Percentiles rank a stretch among this genome's conserved stretches.
Evolutionary conservation across 202 grass and related monocot species (phyloP).

Genomic region (Setaria viridis): DNA sequence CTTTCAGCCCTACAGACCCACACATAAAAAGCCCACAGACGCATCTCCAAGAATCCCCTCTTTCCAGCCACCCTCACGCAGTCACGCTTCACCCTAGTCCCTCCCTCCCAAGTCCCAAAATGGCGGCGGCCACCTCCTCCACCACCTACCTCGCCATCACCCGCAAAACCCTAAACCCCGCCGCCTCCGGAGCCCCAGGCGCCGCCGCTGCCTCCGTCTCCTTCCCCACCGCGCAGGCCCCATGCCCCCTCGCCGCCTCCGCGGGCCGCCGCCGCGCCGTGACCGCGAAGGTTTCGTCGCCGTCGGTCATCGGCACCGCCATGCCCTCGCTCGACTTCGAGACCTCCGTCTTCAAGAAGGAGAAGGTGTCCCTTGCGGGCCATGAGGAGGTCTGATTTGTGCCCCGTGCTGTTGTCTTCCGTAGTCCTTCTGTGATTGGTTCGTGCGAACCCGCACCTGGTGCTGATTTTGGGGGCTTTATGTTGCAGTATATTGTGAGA

Average conservation of each 20-base stretch:
- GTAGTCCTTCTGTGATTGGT: background rate
- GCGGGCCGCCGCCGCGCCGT: constrained; percentile 27
- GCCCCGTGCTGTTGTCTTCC: background rate
- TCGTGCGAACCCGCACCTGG: background rate
- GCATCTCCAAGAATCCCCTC: background rate
- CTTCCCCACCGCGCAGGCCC: constrained; percentile 28
- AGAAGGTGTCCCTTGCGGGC: constrained; percentile 75
- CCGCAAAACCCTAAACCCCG: constrained; percentile 55
- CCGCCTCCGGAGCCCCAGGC: constrained; percentile 43
- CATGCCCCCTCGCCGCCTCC: constrained; percentile 46
- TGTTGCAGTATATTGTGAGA: constrained; percentile 77
- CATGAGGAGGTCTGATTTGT: constrained; percentile 65
- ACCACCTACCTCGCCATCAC: constrained; percentile 33
- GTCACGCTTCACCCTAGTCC: constrained; percentile 17
- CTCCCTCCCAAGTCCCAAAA: constrained; percentile 5
- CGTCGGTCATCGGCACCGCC: constrained; percentile 45
- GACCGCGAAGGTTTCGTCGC: constrained; percentile 53
- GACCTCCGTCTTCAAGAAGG: constrained; percentile 85
- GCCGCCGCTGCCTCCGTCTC: constrained; percentile 43
- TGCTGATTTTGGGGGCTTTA: constrained; percentile 14
- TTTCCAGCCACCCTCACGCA: constrained; percentile 19
- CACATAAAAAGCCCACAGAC: constrained; percentile 32
- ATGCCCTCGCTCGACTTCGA: constrained; percentile 74
- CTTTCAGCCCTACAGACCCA: background rate
- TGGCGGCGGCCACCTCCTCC: constrained; percentile 61